Base-by-base conservation (phyloP, 129 eudicot genomes). In the Flaveria trinervia region DNA sequence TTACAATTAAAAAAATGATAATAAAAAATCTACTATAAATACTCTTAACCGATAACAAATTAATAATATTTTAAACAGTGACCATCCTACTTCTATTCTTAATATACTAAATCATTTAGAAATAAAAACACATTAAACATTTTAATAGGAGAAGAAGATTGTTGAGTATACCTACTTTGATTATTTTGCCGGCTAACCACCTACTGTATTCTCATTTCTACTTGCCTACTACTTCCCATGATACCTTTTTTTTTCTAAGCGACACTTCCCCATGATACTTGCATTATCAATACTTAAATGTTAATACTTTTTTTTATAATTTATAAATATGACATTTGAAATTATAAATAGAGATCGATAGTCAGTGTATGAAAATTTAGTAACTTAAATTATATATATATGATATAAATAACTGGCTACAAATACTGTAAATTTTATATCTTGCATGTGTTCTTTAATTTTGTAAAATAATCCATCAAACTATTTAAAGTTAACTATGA, bases 151-250 rank as follows among this genome's bases (percentile, higher is more conserved):
- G 26, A 61, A 26, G 10, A 61, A 61, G 10, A 26, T 5, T 26
- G 4, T 11, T 14, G 68, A 25, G 68, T 25, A 61, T 28, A 44
- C 81, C 81, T 54, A 45, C 75, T 77, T 77, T 69, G 76, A 77
- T 77, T 57, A 73, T 73, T 73, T 57, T 73, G 78, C 78, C 78
- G 44, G 67, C 78, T 72, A 73, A 73, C 77, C 39, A 36, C 77
- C 61, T 72, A 28, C 30, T 28, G 0, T 28, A 72, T 55, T 72
- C 65, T 55, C 41, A n/a, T 39, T 73, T 25, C 48, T 66, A 66
- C 71, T 66, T 36, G 71, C 78, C 78, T 22, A 57, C 69, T 73
- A 57, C 77, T 57, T 68, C 49, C 81, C 60, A 77, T 54, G 33
- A 68, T 55, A 55, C 39, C 7, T 5, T 33, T 54, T 54, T 54